Conservation (phyloP, 2,329 filamentous ascomycete species). For the Fusarium oligoseptatum region DNA sequence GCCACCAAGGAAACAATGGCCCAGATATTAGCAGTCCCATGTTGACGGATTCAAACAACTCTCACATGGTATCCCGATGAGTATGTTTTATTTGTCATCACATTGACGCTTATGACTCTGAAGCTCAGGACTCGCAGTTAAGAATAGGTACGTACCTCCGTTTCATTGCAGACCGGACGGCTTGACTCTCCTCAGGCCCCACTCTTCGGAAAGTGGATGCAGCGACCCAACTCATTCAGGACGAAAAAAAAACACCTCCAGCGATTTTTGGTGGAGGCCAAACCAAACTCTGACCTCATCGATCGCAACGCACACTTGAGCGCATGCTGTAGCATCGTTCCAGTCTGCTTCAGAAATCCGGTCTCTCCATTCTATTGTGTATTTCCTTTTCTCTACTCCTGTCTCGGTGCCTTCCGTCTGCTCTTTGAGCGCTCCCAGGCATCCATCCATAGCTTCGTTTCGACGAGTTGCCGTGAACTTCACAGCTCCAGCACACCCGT, state of each 20-base stretch:
- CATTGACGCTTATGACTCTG: background rate
- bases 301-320: conserved; percentile 9
- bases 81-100: background rate
- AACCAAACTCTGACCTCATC: conserved; percentile 37
- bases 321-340: conserved; percentile 1
- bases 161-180: background rate
- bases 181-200: background rate
- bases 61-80: background rate
- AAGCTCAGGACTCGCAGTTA: background rate
- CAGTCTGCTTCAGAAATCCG: background rate
- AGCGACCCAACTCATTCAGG: background rate
- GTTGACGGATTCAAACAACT: background rate
- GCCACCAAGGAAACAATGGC: background rate
- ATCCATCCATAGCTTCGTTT: background rate
- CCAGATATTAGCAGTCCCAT: background rate
- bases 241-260: conserved; percentile 10
- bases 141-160: background rate
- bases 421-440: background rate
- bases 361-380: background rate
- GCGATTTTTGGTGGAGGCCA: conserved; percentile 4
- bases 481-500: background rate
- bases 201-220: conserved; percentile 30
- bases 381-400: background rate
- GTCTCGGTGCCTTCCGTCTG: background rate
- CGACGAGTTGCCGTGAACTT: background rate